phyloP scores from a whole-genome alignment of 164 flowering plant species.

The Buxus sempervirens region DNA sequence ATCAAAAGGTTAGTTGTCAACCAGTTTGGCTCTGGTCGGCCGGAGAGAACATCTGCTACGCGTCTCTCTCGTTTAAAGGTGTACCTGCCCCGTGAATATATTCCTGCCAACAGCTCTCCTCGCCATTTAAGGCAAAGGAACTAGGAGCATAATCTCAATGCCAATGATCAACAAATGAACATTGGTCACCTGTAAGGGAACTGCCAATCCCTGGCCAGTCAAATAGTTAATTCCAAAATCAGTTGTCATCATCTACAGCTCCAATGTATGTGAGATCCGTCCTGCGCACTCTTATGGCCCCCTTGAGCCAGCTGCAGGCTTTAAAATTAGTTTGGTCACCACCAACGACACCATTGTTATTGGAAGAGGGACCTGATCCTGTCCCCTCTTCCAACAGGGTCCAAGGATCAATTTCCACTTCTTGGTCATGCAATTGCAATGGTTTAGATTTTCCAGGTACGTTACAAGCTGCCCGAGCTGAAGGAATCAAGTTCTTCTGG shows the following conservation, averaged over 20 bases:
- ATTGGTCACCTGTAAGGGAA: conserved; percentile 17
- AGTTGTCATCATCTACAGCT: conserved; percentile 87
- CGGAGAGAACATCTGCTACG: no score
- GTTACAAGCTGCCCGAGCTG: conserved; percentile 29
- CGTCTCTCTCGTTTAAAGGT: no score
- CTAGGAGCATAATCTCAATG: conserved; percentile 7
- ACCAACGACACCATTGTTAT: conserved; percentile 38
- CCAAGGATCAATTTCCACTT: conserved; percentile 89
- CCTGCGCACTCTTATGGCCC: conserved; percentile 86
- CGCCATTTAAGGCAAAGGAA: conserved; percentile 10
- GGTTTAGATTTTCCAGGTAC: conserved; percentile 49
- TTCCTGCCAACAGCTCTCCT: conserved; percentile 23
- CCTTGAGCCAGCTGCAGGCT: conserved; percentile 87
- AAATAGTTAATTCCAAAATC: conserved; percentile 29
- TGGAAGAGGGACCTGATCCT: conserved; percentile 54
- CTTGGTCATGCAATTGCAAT: conserved; percentile 41
- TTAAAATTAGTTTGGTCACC: conserved; percentile 60
- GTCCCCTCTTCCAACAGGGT: conserved; percentile 88
- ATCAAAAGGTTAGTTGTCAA: neutral
- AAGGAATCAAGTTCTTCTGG: conserved; percentile 33
- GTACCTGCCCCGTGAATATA: neutral
- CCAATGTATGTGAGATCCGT: conserved; percentile 90
- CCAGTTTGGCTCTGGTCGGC: neutral
- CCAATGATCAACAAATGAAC: conserved; percentile 12
- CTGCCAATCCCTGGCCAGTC: conserved; percentile 17